Conservation (phyloP, 2,329 filamentous ascomycete genomes). For the Cercospora zeae-maydis region DNA sequence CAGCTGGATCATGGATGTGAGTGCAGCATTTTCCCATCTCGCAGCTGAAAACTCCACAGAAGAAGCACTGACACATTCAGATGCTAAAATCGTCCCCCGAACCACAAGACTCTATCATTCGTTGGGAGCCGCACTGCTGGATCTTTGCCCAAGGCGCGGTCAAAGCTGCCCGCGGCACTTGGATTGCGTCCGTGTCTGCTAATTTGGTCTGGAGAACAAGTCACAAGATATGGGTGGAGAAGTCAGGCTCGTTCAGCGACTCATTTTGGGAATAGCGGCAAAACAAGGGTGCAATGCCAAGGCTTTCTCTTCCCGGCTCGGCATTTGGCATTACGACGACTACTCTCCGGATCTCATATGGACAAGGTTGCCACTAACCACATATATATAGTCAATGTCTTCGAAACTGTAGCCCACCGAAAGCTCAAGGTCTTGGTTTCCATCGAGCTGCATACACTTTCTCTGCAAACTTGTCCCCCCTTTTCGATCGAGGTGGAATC, state of each 20-base stretch:
- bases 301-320: not conserved
- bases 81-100: not conserved
- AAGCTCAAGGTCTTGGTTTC: slow-evolving; percentile 1
- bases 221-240: too few relatives aligned
- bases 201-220: too few relatives aligned
- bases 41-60: not conserved
- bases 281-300: not conserved
- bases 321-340: slow-evolving; percentile 7
- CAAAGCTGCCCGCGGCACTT: not conserved
- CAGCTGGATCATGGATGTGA: not conserved
- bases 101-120: not conserved
- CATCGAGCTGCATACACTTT: not conserved
- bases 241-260: not conserved
- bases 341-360: not conserved
- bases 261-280: not conserved
- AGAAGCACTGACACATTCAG: not conserved
- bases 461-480: not conserved
- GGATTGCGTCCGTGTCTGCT: not conserved
- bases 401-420: not conserved
- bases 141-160: not conserved
- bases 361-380: not conserved
- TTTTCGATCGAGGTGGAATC: not conserved
- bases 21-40: not conserved
- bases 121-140: not conserved
- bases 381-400: not conserved